These are phyloP conservation scores for Sarcomyxa edulis DNA, from an alignment of 768 basidiomycete species.

Conservation along the genomic window DNA sequence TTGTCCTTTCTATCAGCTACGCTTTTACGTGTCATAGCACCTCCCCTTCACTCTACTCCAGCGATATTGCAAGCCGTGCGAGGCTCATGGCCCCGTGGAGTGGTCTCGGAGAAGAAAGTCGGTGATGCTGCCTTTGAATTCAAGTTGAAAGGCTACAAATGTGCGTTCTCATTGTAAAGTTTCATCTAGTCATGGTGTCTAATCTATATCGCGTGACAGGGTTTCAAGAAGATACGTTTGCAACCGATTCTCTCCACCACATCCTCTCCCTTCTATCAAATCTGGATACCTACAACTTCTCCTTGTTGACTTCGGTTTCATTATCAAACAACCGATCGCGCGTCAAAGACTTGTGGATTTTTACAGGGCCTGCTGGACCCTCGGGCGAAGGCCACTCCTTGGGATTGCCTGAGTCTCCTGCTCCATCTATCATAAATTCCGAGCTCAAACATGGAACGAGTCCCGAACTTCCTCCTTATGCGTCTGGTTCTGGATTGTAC, in stretches of 20 bases:
- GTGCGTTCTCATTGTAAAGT: slow-evolving; percentile 33
- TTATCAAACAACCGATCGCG: slow-evolving; percentile 59
- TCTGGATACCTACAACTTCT: slow-evolving; percentile 64
- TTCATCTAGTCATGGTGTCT: slow-evolving; percentile 7
- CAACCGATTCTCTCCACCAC: slow-evolving; percentile 66
- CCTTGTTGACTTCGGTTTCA: slow-evolving; percentile 65
- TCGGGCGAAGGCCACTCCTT: slow-evolving; percentile 22
- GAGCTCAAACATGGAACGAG: slow-evolving; percentile 16
- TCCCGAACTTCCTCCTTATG: slow-evolving; percentile 8
- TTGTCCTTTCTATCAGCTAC: slow-evolving; percentile 69
- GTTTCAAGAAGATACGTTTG: slow-evolving; percentile 64
- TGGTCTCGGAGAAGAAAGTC: slow-evolving; percentile 72
- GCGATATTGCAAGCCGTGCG: slow-evolving; percentile 79
- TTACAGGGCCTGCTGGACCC: slow-evolving; percentile 46
- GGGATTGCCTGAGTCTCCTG: slow-evolving; percentile 29
- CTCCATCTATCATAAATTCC: slow-evolving; percentile 20
- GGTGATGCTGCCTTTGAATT: slow-evolving; percentile 72
- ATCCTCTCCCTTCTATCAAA: slow-evolving; percentile 63
- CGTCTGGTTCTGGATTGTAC: slow-evolving; percentile 10
- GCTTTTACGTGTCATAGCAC: slow-evolving; percentile 65
- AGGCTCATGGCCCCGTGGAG: slow-evolving; percentile 74
- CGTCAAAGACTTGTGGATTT: slow-evolving; percentile 76
- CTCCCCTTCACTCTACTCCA: slow-evolving; percentile 73
- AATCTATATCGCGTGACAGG: slow-evolving; percentile 38
- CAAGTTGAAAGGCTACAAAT: slow-evolving; percentile 77